These are phyloP conservation scores for Tremella fuciformis DNA, from an alignment of 768 basidiomycete genomes.

Conservation along the genomic window DNA sequence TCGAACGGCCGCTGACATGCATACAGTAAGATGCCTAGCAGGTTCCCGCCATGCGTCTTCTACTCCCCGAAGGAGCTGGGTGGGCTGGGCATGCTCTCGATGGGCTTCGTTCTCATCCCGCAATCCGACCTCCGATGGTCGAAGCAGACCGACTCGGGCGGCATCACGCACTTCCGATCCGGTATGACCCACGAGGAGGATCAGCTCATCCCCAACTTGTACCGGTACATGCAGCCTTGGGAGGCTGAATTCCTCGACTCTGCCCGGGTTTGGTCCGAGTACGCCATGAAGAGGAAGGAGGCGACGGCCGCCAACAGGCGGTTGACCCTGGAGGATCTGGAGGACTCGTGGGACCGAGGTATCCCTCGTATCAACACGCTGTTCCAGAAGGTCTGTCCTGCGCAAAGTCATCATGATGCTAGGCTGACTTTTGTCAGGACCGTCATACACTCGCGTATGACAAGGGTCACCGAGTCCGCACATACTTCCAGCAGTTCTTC, in stretches of 20 bases:
- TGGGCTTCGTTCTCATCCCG: constrained; percentile 98
- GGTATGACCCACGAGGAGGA: constrained; percentile 78
- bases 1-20: no score
- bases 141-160: constrained; percentile 94
- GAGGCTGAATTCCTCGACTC: constrained; percentile 97
- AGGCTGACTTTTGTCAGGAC: constrained; percentile 54
- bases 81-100: constrained; percentile 97
- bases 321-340: constrained; percentile 92
- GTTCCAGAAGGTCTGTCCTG: constrained; percentile 70
- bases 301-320: constrained; percentile 98
- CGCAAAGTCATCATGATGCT: constrained; percentile 16
- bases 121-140: constrained; percentile 97
- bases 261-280: constrained; percentile 98
- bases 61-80: constrained; percentile 98
- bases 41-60: constrained; percentile 82
- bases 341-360: constrained; percentile 98
- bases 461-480: constrained; percentile 97
- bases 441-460: constrained; percentile 96
- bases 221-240: constrained; percentile 96
- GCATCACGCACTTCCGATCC: constrained; percentile 98
- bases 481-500: constrained; percentile 97
- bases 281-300: constrained; percentile 98
- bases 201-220: constrained; percentile 85
- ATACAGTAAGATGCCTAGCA: constrained; percentile 95
- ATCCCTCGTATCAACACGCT: constrained; percentile 90